Evolutionary conservation across 352 stramenopile species (phyloP).

Genomic region (Globisporangium megalacanthum): DNA sequence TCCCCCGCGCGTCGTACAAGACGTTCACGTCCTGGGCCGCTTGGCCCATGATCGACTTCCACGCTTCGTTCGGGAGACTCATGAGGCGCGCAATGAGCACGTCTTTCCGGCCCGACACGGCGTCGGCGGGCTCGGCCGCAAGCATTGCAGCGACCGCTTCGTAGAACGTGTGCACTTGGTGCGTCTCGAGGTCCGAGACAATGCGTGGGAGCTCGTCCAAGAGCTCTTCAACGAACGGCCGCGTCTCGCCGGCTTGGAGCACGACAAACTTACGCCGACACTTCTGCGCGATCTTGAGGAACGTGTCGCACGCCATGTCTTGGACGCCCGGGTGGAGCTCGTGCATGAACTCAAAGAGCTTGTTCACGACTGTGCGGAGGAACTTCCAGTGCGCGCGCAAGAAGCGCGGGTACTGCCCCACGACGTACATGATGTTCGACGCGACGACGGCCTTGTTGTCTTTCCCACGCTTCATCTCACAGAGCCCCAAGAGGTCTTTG

Average conservation of each 20-base stretch:
- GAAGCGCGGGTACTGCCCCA: slow-evolving; percentile 99
- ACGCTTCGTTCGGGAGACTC: slow-evolving; percentile 93
- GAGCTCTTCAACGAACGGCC: slow-evolving; percentile 97
- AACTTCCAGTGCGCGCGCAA: slow-evolving; percentile 99
- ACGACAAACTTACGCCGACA: slow-evolving; percentile 98
- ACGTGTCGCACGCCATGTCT: slow-evolving; percentile 99
- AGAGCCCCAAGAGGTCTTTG: slow-evolving; percentile 97
- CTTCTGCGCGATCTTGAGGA: slow-evolving; percentile 98
- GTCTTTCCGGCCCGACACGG: slow-evolving; percentile 70
- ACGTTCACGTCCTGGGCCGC: slow-evolving; percentile 71
- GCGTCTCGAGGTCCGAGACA: slow-evolving; percentile 97
- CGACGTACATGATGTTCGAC: slow-evolving; percentile 99
- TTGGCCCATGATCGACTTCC: slow-evolving; percentile 83
- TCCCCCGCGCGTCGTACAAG: slow-evolving; percentile 65
- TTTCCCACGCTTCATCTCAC: slow-evolving; percentile 98
- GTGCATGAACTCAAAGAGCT: slow-evolving; percentile 99
- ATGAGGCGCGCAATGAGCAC: slow-evolving; percentile 93
- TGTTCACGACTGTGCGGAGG: slow-evolving; percentile 99
- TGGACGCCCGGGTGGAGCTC: slow-evolving; percentile 99
- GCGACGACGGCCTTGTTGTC: slow-evolving; percentile 99
- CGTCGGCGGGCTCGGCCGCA: slow-evolving; percentile 55
- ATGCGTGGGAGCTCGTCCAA: slow-evolving; percentile 93
- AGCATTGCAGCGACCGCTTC: slow-evolving; percentile 94
- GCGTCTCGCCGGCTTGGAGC: slow-evolving; percentile 89
- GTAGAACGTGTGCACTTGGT: slow-evolving; percentile 99